Conservation (phyloP, 805 yeast species). For the Starmerella bombicola region DNA sequence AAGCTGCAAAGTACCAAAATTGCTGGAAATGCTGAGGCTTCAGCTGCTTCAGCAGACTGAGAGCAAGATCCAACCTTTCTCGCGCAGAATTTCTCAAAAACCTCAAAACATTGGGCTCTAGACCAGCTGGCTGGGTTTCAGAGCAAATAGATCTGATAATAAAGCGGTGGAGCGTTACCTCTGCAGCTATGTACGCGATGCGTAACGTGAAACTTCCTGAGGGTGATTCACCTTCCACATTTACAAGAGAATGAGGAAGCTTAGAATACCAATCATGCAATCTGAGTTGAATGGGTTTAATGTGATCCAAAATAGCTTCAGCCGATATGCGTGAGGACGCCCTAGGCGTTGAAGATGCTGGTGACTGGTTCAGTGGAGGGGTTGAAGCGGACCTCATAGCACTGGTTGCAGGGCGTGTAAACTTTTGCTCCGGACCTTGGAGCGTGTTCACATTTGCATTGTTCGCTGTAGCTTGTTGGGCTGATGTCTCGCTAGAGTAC, state of each 20-base stretch:
- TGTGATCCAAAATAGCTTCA: constrained; percentile 55
- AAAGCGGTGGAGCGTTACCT: constrained; percentile 67
- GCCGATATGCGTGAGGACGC: constrained; percentile 31
- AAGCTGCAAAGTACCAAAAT: constrained; percentile 79
- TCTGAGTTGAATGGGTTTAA: constrained; percentile 41
- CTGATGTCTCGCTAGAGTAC: constrained; percentile 17
- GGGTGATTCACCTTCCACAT: constrained; percentile 19
- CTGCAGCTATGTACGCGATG: constrained; percentile 79
- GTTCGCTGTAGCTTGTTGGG: constrained; percentile 14
- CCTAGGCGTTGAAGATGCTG: constrained; percentile 9
- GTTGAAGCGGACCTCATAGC: background rate
- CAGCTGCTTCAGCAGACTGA: constrained; percentile 62
- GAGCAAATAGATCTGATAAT: constrained; percentile 24
- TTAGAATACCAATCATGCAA: constrained; percentile 29
- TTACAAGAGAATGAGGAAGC: constrained; percentile 25
- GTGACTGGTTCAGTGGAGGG: background rate
- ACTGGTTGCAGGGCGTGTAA: background rate
- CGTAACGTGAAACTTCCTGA: constrained; percentile 65
- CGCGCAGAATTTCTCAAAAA: constrained; percentile 81
- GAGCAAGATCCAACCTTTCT: constrained; percentile 67
- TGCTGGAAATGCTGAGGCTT: constrained; percentile 74
- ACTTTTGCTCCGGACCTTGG: background rate
- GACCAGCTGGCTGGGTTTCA: constrained; percentile 27
- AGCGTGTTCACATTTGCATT: constrained; percentile 14
- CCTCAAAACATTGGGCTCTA: constrained; percentile 42